These are phyloP conservation scores for Ceriops decandra DNA, from an alignment of 345 rosid species.

Conservation along the genomic window DNA sequence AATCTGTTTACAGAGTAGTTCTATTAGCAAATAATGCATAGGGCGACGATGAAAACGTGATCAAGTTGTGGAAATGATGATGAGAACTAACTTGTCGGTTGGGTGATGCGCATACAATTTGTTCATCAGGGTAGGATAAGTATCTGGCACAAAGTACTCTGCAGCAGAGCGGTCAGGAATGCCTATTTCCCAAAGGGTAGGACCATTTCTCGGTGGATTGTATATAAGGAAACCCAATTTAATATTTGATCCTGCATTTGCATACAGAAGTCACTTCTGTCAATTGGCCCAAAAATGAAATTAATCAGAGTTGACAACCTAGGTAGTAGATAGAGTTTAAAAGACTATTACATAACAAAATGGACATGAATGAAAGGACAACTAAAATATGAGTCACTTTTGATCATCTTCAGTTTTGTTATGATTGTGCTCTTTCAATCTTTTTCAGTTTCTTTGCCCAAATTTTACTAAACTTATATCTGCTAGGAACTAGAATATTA, in stretches of 20 bases:
- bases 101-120: conserved; percentile 23
- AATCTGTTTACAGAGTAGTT: conserved; percentile 33
- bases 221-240: conserved; percentile 45
- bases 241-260: conserved; percentile 40
- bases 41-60: background rate
- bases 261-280: too few relatives aligned
- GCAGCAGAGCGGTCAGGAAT: conserved; percentile 68
- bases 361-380: too few relatives aligned
- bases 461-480: too few relatives aligned
- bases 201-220: conserved; percentile 73
- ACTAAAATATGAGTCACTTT: too few relatives aligned
- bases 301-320: too few relatives aligned
- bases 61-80: background rate
- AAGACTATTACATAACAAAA: background rate
- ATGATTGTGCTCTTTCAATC: too few relatives aligned
- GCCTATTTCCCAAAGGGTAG: conserved; percentile 88
- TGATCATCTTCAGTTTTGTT: too few relatives aligned
- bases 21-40: background rate
- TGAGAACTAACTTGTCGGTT: conserved; percentile 34
- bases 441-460: too few relatives aligned
- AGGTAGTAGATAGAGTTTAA: background rate
- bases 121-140: conserved; percentile 52
- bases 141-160: conserved; percentile 67
- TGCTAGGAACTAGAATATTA: too few relatives aligned
- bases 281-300: too few relatives aligned